Percentiles rank a stretch among this genome's conserved stretches.
phyloP scores from a whole-genome alignment of 2,329 filamentous ascomycete genomes.

The Ceratocystis diversiconidia region DNA sequence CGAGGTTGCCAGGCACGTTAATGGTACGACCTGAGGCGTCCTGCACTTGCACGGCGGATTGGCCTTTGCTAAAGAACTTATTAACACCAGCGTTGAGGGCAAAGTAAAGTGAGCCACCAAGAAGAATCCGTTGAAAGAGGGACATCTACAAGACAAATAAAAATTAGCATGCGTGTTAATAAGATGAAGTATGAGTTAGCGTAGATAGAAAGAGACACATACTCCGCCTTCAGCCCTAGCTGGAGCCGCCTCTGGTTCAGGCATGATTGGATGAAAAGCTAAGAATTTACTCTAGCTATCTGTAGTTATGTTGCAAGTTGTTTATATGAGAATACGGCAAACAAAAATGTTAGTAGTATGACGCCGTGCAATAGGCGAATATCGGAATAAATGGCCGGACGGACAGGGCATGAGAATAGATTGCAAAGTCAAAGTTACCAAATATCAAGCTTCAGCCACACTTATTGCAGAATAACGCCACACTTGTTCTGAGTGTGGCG shows the following conservation, averaged over 20 bases:
- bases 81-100: slow-evolving; percentile 45
- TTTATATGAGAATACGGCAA: no score
- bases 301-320: neutral
- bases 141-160: slow-evolving; percentile 12
- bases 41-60: slow-evolving; percentile 34
- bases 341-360: neutral
- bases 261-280: neutral
- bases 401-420: no score
- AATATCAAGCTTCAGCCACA: neutral
- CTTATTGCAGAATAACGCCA: neutral
- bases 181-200: neutral
- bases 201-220: neutral
- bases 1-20: slow-evolving; percentile 39
- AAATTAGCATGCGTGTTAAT: neutral
- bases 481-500: neutral
- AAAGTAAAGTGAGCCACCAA: slow-evolving; percentile 43
- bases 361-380: neutral
- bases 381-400: no score
- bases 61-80: slow-evolving; percentile 36
- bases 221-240: slow-evolving; percentile 7
- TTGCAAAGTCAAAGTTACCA: neutral
- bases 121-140: slow-evolving; percentile 30
- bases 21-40: slow-evolving; percentile 39
- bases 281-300: neutral
- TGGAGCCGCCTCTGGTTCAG: slow-evolving; percentile 7